These are phyloP conservation scores for Camptophora hylomeconis DNA, from an alignment of 2,329 filamentous ascomycete genomes.

Conservation along the genomic window DNA sequence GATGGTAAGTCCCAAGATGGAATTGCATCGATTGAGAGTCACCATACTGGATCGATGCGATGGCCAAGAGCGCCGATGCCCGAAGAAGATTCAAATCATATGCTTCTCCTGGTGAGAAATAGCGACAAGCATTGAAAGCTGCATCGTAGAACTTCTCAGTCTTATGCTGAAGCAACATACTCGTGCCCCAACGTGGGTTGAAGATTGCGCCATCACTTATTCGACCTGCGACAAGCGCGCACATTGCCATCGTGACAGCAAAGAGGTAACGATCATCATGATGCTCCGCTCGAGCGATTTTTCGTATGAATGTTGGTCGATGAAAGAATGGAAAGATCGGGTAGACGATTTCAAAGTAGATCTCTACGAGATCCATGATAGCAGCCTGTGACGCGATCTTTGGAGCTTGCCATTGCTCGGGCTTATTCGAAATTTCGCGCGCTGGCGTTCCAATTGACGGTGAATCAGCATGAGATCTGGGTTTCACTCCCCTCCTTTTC, in stretches of 20 bases:
- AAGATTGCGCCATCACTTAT: conserved; percentile 37
- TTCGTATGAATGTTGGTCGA: conserved; percentile 28
- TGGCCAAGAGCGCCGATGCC: conserved; percentile 35
- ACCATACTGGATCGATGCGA: conserved; percentile 40
- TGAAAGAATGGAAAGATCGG: conserved; percentile 42
- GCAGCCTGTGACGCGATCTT: conserved; percentile 25
- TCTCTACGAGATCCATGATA: conserved; percentile 32
- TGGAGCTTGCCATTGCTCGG: conserved; percentile 28
- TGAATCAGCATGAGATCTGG: conserved; percentile 5
- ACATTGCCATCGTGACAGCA: conserved; percentile 39
- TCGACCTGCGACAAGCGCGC: conserved; percentile 36
- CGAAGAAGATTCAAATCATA: conserved; percentile 30
- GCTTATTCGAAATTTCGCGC: conserved; percentile 27
- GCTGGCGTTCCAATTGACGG: conserved; percentile 26
- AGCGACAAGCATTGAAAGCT: conserved; percentile 29
- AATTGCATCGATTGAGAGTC: conserved; percentile 37
- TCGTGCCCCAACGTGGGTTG: conserved; percentile 22
- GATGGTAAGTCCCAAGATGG: conserved; percentile 39
- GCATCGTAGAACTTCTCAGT: conserved; percentile 34
- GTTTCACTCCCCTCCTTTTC: conserved; percentile 25
- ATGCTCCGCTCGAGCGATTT: conserved; percentile 31
- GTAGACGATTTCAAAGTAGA: conserved; percentile 43
- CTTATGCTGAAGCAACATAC: conserved; percentile 21
- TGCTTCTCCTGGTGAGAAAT: conserved; percentile 19
- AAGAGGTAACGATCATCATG: conserved; percentile 32